Evolutionary conservation across 2,329 filamentous ascomycete species (phyloP).

Genomic region (Colletotrichum plurivorum): DNA sequence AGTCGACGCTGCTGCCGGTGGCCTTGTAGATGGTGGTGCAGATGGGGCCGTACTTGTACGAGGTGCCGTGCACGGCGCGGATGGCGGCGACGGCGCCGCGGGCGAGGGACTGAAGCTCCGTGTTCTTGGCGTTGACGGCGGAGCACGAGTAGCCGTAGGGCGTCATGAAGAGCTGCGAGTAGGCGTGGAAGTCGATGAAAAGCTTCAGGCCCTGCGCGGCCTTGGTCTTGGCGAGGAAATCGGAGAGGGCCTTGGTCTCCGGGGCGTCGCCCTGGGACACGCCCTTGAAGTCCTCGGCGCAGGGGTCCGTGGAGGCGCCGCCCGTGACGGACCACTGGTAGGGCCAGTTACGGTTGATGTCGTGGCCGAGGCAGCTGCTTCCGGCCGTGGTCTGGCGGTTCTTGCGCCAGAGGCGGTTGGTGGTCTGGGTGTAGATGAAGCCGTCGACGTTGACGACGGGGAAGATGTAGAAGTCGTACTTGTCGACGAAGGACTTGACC

Average conservation of each 20-base stretch:
- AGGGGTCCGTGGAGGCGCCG: conserved; percentile 60
- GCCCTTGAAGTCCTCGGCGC: conserved; percentile 58
- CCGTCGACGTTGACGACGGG: conserved; percentile 64
- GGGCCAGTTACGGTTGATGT: conserved; percentile 69
- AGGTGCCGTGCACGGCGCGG: conserved; percentile 54
- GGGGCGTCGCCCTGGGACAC: conserved; percentile 54
- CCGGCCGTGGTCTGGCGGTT: conserved; percentile 56
- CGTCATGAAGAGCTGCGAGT: conserved; percentile 65
- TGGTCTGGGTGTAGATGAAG: conserved; percentile 67
- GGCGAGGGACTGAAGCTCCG: conserved; percentile 64
- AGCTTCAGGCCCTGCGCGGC: conserved; percentile 61
- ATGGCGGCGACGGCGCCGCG: conserved; percentile 65
- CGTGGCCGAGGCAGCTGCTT: conserved; percentile 57
- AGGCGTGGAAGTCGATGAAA: conserved; percentile 72
- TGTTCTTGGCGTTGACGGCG: conserved; percentile 59
- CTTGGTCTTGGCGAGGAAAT: conserved; percentile 45
- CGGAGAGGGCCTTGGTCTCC: conserved; percentile 59
- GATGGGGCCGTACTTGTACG: conserved; percentile 64
- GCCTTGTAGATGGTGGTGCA: conserved; percentile 75
- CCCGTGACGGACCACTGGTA: conserved; percentile 60
- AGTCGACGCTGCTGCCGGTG: conserved; percentile 61
- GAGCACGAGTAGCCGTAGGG: conserved; percentile 74
- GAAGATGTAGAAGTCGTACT: conserved; percentile 73
- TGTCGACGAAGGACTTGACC: conserved; percentile 61
- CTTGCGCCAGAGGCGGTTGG: conserved; percentile 67